These are phyloP conservation scores for Cladosporium velox DNA, from an alignment of 2,329 filamentous ascomycete genomes.

Conservation along the genomic window DNA sequence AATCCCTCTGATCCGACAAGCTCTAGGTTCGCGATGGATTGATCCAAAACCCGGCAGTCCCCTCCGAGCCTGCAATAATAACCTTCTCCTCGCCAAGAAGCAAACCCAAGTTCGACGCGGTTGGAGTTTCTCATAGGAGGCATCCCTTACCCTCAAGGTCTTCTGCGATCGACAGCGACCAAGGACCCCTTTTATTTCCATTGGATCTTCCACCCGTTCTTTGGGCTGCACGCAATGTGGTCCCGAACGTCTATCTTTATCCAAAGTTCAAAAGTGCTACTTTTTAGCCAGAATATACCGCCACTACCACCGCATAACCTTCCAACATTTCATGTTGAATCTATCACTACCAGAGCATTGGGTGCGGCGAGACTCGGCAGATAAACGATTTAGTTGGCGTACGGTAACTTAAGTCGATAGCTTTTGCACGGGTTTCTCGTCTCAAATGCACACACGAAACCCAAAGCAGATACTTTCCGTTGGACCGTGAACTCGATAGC, in stretches of 20 bases:
- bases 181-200: not conserved
- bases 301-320: not conserved
- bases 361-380: not conserved
- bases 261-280: not conserved
- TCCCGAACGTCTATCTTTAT: not conserved
- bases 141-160: not conserved
- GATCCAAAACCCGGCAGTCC: not conserved
- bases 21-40: not conserved
- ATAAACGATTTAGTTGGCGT: not conserved
- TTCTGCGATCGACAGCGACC: not conserved
- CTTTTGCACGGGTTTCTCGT: not conserved
- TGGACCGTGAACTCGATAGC: not conserved
- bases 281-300: not conserved
- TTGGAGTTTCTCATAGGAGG: not conserved
- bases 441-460: not conserved
- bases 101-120: not conserved
- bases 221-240: not conserved
- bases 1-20: not conserved
- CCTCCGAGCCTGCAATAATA: not conserved
- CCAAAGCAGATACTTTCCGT: not conserved
- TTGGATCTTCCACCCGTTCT: not conserved
- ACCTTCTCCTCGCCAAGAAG: not conserved
- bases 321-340: not conserved
- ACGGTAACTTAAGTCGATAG: not conserved
- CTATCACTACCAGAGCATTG: not conserved